phyloP scores from a whole-genome alignment of 257 asterid genomes.

The Plectranthus barbatus region DNA sequence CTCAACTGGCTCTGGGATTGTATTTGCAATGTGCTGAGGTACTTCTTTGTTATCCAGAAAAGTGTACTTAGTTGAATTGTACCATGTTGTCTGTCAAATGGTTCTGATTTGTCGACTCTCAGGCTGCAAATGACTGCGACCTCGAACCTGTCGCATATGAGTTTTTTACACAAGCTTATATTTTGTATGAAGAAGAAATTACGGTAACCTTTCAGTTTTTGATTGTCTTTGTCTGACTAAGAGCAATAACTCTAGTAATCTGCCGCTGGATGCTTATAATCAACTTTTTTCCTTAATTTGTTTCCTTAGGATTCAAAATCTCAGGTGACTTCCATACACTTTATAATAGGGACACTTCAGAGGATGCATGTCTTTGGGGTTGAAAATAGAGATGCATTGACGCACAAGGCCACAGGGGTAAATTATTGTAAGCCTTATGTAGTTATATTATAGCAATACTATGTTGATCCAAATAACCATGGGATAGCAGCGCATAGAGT shows the following conservation, averaged over 20 bases:
- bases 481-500: not conserved
- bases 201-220: conserved; percentile 43
- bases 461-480: conserved; percentile 2
- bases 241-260: not conserved
- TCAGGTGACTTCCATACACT: conserved; percentile 84
- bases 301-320: conserved; percentile 80
- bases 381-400: conserved; percentile 93
- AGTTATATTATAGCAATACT: not conserved
- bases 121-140: conserved; percentile 96
- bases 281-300: conserved; percentile 10
- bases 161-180: conserved; percentile 95
- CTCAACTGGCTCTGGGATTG: conserved; percentile 77
- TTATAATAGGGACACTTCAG: conserved; percentile 94
- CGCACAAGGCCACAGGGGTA: conserved; percentile 99
- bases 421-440: conserved; percentile 22
- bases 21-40: conserved; percentile 99
- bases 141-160: conserved; percentile 98
- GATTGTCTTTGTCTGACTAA: not conserved
- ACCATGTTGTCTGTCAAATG: conserved; percentile 16
- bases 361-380: conserved; percentile 92
- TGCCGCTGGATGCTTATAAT: not conserved
- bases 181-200: conserved; percentile 94
- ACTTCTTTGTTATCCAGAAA: conserved; percentile 15
- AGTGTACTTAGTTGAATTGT: not conserved
- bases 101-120: conserved; percentile 28